phyloP scores from a whole-genome alignment of 2,329 filamentous ascomycete genomes.

The Arthrinium puccinioides region DNA sequence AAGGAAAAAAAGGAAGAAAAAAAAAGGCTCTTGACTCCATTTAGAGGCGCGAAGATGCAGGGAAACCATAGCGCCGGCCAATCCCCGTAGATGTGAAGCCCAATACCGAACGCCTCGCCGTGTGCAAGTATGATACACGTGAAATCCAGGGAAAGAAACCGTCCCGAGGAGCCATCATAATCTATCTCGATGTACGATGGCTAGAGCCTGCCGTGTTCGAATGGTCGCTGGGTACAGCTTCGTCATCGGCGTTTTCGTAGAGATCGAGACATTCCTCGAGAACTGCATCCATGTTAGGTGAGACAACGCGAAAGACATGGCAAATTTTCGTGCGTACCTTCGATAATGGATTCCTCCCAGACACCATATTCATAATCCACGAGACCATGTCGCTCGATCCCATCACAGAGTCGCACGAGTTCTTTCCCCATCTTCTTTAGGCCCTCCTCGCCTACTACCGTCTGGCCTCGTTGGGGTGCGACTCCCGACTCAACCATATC shows the following conservation, averaged over 20 bases:
- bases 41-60: no score
- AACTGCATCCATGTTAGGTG: conserved; percentile 14
- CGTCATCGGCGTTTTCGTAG: conserved; percentile 31
- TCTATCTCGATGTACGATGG: no score
- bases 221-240: no score
- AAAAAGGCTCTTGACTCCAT: no score
- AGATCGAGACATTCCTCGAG: conserved; percentile 34
- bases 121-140: no score
- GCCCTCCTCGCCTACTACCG: conserved; percentile 58
- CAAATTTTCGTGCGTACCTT: conserved; percentile 48
- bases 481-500: conserved; percentile 61
- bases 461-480: conserved; percentile 49
- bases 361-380: conserved; percentile 97
- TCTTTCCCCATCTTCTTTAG: conserved; percentile 77
- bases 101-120: no score
- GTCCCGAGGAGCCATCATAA: no score
- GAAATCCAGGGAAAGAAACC: no score
- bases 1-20: no score
- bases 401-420: conserved; percentile 75
- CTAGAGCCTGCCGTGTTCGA: no score
- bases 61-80: no score
- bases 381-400: conserved; percentile 81
- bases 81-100: no score
- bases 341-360: conserved; percentile 86
- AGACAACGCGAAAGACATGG: not conserved